phyloP scores from a whole-genome alignment of 768 basidiomycete species.

The Zangia roseola region DNA sequence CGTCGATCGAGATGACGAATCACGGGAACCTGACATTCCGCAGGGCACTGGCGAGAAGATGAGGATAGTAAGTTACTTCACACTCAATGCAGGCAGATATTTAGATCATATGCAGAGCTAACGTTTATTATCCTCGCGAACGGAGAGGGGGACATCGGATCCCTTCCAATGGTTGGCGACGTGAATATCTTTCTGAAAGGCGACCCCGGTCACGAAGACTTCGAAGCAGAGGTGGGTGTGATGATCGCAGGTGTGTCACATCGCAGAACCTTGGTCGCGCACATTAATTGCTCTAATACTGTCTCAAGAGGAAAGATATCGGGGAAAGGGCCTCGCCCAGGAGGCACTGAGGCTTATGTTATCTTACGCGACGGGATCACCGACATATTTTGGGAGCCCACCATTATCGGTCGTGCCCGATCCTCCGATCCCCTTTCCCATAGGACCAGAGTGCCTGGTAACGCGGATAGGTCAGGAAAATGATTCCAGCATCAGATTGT shows the following conservation, averaged over 20 bases:
- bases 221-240: slow-evolving; percentile 83
- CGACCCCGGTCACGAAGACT: slow-evolving; percentile 37
- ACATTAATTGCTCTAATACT: background rate
- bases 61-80: slow-evolving; percentile 59
- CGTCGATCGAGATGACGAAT: slow-evolving; percentile 14
- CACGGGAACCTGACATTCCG: background rate
- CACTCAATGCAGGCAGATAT: background rate
- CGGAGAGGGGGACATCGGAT: slow-evolving; percentile 27
- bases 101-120: slow-evolving; percentile 49
- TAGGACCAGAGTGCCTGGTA: slow-evolving; percentile 51
- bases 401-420: slow-evolving; percentile 18
- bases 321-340: slow-evolving; percentile 65
- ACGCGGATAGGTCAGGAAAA: slow-evolving; percentile 74
- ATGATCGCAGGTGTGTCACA: slow-evolving; percentile 82
- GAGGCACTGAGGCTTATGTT: slow-evolving; percentile 67
- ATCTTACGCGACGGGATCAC: slow-evolving; percentile 58
- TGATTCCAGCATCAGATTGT: slow-evolving; percentile 64
- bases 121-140: slow-evolving; percentile 84
- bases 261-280: background rate
- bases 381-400: slow-evolving; percentile 17
- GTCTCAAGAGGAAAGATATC: slow-evolving; percentile 56
- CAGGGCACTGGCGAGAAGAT: slow-evolving; percentile 85
- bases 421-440: slow-evolving; percentile 41
- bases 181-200: slow-evolving; percentile 88
- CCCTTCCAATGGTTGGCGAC: slow-evolving; percentile 81